Evolutionary conservation across 345 rosid genomes (phyloP).

Genomic region (Eucalyptus erythrocorys): DNA sequence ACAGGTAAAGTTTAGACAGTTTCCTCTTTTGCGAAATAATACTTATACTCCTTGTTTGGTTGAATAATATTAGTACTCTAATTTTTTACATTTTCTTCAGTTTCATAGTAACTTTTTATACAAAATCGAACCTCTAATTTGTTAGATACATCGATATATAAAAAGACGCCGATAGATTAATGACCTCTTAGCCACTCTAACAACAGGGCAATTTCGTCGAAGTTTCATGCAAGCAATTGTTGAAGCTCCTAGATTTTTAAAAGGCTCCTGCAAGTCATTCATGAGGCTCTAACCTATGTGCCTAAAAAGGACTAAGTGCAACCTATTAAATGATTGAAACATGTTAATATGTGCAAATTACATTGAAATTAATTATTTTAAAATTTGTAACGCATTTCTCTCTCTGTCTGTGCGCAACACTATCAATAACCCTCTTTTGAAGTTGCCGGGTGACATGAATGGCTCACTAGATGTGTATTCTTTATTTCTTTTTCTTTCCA

Average conservation of each 20-base stretch:
- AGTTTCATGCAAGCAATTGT: background rate
- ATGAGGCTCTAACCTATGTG: background rate
- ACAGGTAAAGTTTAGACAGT: background rate
- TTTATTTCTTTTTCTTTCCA: background rate
- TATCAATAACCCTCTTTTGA: background rate
- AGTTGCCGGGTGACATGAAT: background rate
- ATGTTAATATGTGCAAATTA: background rate
- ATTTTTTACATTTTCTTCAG: background rate
- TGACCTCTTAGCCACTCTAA: background rate
- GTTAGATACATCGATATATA: background rate
- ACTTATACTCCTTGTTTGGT: background rate
- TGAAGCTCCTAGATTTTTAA: background rate
- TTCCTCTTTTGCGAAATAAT: background rate
- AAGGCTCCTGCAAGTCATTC: background rate
- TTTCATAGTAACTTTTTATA: background rate
- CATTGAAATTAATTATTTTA: background rate
- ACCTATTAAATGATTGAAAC: background rate
- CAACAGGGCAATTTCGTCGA: background rate
- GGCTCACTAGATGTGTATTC: background rate
- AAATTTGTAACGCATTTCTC: background rate
- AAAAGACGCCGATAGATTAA: background rate
- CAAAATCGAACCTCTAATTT: background rate
- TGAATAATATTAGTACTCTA: background rate
- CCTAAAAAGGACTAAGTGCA: background rate
- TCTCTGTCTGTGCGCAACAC: background rate